Evolutionary conservation across 2,329 filamentous ascomycete species (phyloP).

Genomic region (Xylaria sp.): DNA sequence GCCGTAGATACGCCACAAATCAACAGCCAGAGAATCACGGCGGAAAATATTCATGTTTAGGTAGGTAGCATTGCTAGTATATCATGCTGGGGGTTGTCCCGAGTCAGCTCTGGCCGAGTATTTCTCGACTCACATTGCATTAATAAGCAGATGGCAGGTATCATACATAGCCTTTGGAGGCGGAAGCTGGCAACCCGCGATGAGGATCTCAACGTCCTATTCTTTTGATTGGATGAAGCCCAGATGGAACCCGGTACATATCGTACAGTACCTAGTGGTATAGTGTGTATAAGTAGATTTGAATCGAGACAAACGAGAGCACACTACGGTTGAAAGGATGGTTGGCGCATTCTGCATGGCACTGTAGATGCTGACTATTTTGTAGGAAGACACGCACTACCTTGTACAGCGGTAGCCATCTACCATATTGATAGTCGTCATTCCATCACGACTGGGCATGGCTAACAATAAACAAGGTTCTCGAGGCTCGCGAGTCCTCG

Average conservation of each 20-base stretch:
- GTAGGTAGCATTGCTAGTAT: not conserved
- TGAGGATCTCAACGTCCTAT: conserved; percentile 8
- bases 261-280: not conserved
- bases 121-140: conserved; percentile 1
- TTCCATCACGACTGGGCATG: too few relatives aligned
- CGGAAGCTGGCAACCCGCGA: not conserved
- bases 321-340: not conserved
- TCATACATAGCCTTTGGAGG: not conserved
- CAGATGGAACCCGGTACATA: not conserved
- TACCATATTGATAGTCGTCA: too few relatives aligned
- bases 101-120: too few relatives aligned
- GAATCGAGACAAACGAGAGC: not conserved
- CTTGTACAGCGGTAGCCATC: too few relatives aligned
- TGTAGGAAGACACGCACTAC: too few relatives aligned
- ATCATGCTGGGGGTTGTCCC: not conserved
- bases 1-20: not conserved
- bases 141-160: conserved; percentile 22
- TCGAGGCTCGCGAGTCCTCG: not conserved
- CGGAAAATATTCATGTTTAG: not conserved
- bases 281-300: not conserved
- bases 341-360: too few relatives aligned
- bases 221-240: conserved; percentile 18
- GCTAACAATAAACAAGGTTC: not conserved
- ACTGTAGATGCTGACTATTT: too few relatives aligned
- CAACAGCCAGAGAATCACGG: not conserved